Base-by-base conservation (phyloP, 805 yeast genomes). In the Candida jianshihensis region DNA sequence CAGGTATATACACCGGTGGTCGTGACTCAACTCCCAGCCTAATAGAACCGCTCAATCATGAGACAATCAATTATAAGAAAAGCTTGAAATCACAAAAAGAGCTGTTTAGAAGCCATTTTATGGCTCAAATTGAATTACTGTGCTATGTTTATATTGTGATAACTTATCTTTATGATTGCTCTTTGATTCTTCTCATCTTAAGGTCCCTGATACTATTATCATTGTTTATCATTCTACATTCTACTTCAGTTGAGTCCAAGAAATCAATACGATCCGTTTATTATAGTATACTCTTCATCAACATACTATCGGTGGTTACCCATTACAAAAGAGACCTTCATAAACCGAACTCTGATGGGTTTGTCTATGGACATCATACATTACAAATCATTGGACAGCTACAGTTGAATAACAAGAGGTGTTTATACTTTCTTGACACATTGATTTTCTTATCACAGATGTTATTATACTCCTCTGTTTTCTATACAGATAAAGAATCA, bases 141-240 rank as follows among this genome's bases (percentile, higher is more conserved):
- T 15, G 19, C 36, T 46, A 37, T 28, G 34, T 40, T 6, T 49
- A 29, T 30, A 40, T 37, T 5, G 16, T 44, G 11, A 32, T 51
- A 5, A 28, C 34, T 4, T 52, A 48, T 26, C 37, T 52, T 4
- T 52, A 48, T 26, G 58, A 53, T 27, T 53, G 58, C 52, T 49
- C 54, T 26, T 11, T 53, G 3, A 14, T 53, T 14, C 19, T 46
- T 7, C 37, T 52, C 13, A 4, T 43, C 3, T 9, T 46, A n/a
- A 34, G 53, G 19, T 37, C 40, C 1, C 5, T 36, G 2, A 31
- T 33, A 1, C 53, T n/a, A n/a, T n/a, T n/a, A n/a, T n/a, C n/a
- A n/a, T n/a, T n/a, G n/a, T n/a, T n/a, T n/a, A n/a, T n/a, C n/a
- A n/a, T n/a, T n/a, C n/a, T n/a, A n/a, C n/a, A n/a, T n/a, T n/a